Evolutionary conservation across 768 basidiomycete species (phyloP).

Genomic region (Boletus rubroflammeus): DNA sequence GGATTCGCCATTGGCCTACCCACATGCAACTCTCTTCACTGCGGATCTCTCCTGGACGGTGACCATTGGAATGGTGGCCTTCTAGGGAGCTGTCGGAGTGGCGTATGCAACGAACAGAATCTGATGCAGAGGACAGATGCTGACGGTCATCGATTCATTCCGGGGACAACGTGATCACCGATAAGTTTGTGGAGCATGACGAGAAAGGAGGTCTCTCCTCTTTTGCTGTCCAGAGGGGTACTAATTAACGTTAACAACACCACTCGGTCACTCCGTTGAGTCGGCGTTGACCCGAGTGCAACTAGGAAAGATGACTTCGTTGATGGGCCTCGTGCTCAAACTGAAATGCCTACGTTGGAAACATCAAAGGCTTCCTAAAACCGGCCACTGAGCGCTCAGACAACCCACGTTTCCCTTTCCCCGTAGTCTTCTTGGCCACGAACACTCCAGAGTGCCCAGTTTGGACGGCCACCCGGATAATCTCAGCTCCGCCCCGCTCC

Average conservation of each 20-base stretch:
- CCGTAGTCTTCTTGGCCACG: background rate
- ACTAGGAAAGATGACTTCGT: slow-evolving; percentile 52
- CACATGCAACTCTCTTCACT: background rate
- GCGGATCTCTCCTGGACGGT: slow-evolving; percentile 9
- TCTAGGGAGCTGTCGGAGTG: background rate
- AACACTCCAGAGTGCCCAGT: slow-evolving; percentile 4
- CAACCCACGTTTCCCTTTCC: background rate
- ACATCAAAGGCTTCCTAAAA: slow-evolving; percentile 4
- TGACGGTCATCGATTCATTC: background rate
- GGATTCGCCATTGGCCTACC: slow-evolving; percentile 8
- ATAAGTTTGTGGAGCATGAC: background rate
- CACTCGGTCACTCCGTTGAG: slow-evolving; percentile 43
- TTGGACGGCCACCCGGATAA: background rate
- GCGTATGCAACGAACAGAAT: background rate
- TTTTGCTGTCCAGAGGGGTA: background rate
- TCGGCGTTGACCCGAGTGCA: slow-evolving; percentile 35
- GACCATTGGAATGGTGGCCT: background rate
- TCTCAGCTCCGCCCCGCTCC: slow-evolving; percentile 47
- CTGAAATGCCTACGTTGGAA: slow-evolving; percentile 38
- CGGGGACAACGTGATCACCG: background rate
- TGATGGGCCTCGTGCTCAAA: slow-evolving; percentile 51
- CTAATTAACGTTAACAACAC: background rate
- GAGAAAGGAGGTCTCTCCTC: slow-evolving; percentile 6
- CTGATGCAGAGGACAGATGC: background rate
- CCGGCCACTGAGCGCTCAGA: background rate